These are phyloP conservation scores for Cucurbita argyrosperma DNA, from an alignment of 306 rosid species.

Conservation along the genomic window DNA sequence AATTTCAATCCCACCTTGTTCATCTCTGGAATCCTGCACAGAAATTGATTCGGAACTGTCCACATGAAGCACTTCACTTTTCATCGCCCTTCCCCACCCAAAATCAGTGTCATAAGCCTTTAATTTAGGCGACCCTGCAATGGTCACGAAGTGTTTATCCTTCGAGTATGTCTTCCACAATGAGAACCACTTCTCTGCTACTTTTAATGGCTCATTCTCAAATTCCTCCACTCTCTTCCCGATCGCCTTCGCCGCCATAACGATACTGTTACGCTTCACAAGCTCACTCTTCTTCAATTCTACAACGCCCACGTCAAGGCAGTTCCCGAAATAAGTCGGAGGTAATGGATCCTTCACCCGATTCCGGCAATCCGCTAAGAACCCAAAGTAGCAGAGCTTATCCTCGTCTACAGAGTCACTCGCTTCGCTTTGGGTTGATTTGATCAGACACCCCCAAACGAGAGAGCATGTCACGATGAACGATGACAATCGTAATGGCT, in stretches of 20 bases:
- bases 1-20: constrained; percentile 5
- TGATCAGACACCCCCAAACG: constrained; percentile 18
- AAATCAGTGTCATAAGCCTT: not conserved
- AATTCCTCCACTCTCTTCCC: not conserved
- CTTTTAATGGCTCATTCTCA: not conserved
- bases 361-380: constrained; percentile 36
- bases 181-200: constrained; percentile 4
- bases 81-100: constrained; percentile 13
- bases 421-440: not conserved
- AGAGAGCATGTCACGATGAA: constrained; percentile 18
- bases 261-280: not conserved
- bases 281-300: not conserved
- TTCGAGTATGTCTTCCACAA: not conserved
- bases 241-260: not conserved
- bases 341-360: not conserved
- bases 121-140: constrained; percentile 2
- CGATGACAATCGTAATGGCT: not conserved
- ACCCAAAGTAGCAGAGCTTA: not conserved
- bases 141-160: not conserved
- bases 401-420: not conserved
- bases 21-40: constrained; percentile 7
- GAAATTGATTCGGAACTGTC: not conserved
- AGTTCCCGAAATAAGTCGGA: constrained; percentile 16
- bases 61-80: constrained; percentile 13
- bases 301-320: not conserved